Evolutionary conservation across 2,329 filamentous ascomycete species (phyloP).

Genomic region (Colletotrichum sp.): DNA sequence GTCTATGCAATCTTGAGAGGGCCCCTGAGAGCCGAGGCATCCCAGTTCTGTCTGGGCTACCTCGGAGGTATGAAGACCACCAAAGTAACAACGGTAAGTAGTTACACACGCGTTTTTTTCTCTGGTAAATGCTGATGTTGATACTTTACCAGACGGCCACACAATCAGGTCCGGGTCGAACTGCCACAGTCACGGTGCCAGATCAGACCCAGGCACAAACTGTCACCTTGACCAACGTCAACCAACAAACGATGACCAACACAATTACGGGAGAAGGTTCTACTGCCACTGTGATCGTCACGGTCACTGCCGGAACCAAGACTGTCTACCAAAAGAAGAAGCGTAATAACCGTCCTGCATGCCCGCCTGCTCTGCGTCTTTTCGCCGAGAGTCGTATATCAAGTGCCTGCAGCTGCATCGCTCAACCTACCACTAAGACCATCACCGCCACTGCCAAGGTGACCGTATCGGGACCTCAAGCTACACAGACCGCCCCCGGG

Average conservation of each 20-base stretch:
- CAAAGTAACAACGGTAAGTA: background rate
- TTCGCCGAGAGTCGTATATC: background rate
- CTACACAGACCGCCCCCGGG: background rate
- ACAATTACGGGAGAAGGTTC: background rate
- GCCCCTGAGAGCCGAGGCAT: background rate
- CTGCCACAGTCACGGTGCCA: background rate
- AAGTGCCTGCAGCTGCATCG: background rate
- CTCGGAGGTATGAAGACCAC: background rate
- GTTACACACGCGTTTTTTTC: rapidly evolving
- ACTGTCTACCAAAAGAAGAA: background rate
- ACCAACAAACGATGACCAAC: background rate
- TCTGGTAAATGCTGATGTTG: background rate
- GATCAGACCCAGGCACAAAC: background rate
- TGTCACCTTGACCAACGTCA: background rate
- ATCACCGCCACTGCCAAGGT: background rate
- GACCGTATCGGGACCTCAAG: background rate
- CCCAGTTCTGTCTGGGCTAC: background rate
- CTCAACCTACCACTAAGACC: background rate
- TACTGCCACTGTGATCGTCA: background rate
- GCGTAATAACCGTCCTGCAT: background rate
- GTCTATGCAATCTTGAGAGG: background rate
- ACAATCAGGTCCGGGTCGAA: background rate
- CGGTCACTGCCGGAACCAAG: background rate
- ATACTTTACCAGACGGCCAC: background rate
- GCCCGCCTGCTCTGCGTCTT: background rate